Evolutionary conservation across 2,329 filamentous ascomycete genomes (phyloP).

Genomic region (Pseudogymnoascus sp.): DNA sequence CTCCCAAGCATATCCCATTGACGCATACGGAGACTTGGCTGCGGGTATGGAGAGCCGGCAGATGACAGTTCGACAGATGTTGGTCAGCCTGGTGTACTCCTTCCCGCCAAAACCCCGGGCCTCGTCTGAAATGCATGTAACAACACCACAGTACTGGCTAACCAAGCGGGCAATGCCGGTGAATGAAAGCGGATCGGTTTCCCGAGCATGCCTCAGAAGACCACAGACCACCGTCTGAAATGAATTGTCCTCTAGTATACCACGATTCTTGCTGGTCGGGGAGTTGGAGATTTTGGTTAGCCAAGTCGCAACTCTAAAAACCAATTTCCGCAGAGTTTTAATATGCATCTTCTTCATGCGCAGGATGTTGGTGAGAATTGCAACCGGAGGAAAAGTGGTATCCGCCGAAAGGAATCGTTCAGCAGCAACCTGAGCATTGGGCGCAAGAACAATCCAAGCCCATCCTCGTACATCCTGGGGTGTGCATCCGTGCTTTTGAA

Average conservation of each 20-base stretch:
- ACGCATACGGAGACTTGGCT: conserved; percentile 26
- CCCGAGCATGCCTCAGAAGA: conserved; percentile 23
- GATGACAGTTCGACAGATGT: conserved; percentile 35
- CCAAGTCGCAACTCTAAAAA: not conserved
- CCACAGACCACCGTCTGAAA: conserved; percentile 18
- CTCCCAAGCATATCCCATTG: conserved; percentile 45
- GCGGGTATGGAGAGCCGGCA: conserved; percentile 31
- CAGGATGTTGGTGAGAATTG: conserved; percentile 22
- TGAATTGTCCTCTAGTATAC: conserved; percentile 13
- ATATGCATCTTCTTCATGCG: conserved; percentile 18
- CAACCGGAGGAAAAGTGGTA: conserved; percentile 17
- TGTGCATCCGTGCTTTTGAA: conserved; percentile 15
- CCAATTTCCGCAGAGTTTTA: conserved; percentile 11
- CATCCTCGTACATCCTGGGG: conserved; percentile 22
- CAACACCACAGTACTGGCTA: not conserved
- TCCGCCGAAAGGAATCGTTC: conserved; percentile 18
- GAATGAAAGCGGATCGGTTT: not conserved
- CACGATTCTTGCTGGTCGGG: not conserved
- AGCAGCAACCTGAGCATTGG: conserved; percentile 17
- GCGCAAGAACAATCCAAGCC: conserved; percentile 21
- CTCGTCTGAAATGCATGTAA: not conserved
- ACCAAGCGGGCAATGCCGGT: not conserved
- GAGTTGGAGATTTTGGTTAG: not conserved
- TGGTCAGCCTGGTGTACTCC: conserved; percentile 19
- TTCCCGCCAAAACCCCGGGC: not conserved